Base-by-base conservation (phyloP, 495 filamentous ascomycete species). In the Penicillium steckii region DNA sequence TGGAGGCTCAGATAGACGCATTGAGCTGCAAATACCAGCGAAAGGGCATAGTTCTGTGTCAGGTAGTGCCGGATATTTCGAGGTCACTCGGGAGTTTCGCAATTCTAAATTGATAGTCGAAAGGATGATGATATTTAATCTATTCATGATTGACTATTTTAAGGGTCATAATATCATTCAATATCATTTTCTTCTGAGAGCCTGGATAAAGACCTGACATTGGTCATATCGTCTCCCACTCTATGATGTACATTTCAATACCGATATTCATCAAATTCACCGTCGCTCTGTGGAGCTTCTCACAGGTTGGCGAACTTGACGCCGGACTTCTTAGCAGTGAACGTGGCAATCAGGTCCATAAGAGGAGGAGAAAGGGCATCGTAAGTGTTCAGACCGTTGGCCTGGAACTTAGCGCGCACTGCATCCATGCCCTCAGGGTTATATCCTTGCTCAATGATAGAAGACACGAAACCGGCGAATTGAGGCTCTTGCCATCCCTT, bases 401-500 rank as follows among this genome's bases (percentile, higher is more conserved):
- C 26, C 56, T 70, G 70, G 42, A 85, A 71, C 64, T 66, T 80
- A 4, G 17, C 54, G 17, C 82, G 57, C 4, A 86, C 73, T 24
- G 66, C 74, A 40, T 68, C 73, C 60, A 84, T 84, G 3, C 61
- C 61, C 17, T 67, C 60, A 4, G 81, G 81, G 47, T 78, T 65
- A 48, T 77, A 81, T 4, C 81, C 82, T 60, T 84, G 78, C 73
- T 85, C 81, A 56, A 85, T 83, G 51, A 85, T 80, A 32, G 73
- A 80, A 30, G 71, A 76, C 30, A 84, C 79, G 53, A 85, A 84
- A 2, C 73, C 83, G 2, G 81, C 81, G 59, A 85, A 85, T 63
- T 84, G 82, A 4, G 78, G 78, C 65, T 83, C 81, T 64, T 85
- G 80, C 81, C 82, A 85, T 29, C 82, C 81, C 53, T 71, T 62